Conservation (phyloP, 306 rosid species). For the Fragaria nilgerrensis region DNA sequence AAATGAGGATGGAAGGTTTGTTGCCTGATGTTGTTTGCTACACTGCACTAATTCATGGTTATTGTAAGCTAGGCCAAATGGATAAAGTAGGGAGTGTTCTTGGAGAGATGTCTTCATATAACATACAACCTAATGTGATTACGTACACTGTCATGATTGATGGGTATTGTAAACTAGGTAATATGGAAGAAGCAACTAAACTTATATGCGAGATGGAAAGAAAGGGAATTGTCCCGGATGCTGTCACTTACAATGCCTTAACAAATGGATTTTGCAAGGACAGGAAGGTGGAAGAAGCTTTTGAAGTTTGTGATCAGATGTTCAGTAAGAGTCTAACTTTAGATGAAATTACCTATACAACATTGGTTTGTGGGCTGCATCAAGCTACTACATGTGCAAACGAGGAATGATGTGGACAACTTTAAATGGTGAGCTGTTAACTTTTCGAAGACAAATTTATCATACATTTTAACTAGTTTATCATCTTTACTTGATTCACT, state of each 20-base stretch:
- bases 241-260: constrained; percentile 3
- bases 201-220: not conserved
- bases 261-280: constrained; percentile 11
- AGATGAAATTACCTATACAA: constrained; percentile 4
- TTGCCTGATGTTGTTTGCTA: constrained; percentile 1
- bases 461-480: not conserved
- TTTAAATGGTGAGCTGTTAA: not conserved
- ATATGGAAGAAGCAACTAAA: constrained; percentile 2
- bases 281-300: not conserved
- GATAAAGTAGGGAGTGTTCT: constrained; percentile 2
- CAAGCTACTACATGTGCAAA: not conserved
- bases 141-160: constrained; percentile 7
- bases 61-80: constrained; percentile 7
- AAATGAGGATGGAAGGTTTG: constrained; percentile 8
- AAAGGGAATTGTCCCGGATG: not conserved
- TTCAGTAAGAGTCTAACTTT: not conserved
- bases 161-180: constrained; percentile 10
- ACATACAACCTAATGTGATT: constrained; percentile 3
- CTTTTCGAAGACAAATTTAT: not conserved
- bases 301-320: constrained; percentile 4
- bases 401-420: not conserved
- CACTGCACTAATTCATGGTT: constrained; percentile 2
- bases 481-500: not conserved
- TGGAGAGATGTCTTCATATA: not conserved
- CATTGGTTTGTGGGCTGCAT: constrained; percentile 4